These are phyloP conservation scores for Aureobasidium subglaciale DNA, from an alignment of 2,329 filamentous ascomycete species.

Conservation along the genomic window DNA sequence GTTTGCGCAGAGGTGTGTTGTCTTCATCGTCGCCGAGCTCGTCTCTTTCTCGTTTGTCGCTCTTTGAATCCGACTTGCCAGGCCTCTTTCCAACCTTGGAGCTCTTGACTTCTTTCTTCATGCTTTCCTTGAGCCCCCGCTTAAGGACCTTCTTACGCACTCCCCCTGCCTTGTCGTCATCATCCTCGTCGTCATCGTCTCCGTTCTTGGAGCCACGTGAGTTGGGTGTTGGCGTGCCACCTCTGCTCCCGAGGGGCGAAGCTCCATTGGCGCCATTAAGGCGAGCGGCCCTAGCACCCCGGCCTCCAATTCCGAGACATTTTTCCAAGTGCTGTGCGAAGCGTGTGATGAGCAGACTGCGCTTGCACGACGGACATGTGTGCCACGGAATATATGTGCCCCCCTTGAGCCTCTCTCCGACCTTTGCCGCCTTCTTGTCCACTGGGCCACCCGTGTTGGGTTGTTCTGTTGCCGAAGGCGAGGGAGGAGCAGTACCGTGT, in stretches of 20 bases:
- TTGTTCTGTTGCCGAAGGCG: conserved; percentile 25
- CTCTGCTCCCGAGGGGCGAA: conserved; percentile 23
- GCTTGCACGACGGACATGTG: conserved; percentile 54
- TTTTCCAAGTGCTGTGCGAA: conserved; percentile 56
- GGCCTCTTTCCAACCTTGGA: conserved; percentile 23
- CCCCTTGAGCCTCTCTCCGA: conserved; percentile 40
- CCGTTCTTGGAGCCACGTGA: conserved; percentile 22
- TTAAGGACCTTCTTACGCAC: conserved; percentile 32
- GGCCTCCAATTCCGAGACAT: conserved; percentile 51
- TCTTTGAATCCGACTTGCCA: conserved; percentile 20
- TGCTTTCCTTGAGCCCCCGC: conserved; percentile 36
- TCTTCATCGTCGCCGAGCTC: conserved; percentile 28
- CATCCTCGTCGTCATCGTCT: conserved; percentile 22
- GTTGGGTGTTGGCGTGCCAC: conserved; percentile 26
- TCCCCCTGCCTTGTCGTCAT: conserved; percentile 26
- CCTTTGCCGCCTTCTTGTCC: conserved; percentile 35
- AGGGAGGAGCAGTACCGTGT: conserved; percentile 27
- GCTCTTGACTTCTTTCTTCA: conserved; percentile 36
- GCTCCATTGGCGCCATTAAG: conserved; percentile 27
- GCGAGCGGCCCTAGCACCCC: conserved; percentile 45
- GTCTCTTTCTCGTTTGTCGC: conserved; percentile 29
- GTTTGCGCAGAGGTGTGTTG: conserved; percentile 27
- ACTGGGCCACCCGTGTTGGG: conserved; percentile 28
- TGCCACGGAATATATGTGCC: conserved; percentile 48
- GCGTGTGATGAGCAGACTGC: conserved; percentile 53